Percentiles rank a stretch among this genome's conserved stretches.
Conservation (phyloP, 73 alveolate species). For the Stentor coeruleus region DNA sequence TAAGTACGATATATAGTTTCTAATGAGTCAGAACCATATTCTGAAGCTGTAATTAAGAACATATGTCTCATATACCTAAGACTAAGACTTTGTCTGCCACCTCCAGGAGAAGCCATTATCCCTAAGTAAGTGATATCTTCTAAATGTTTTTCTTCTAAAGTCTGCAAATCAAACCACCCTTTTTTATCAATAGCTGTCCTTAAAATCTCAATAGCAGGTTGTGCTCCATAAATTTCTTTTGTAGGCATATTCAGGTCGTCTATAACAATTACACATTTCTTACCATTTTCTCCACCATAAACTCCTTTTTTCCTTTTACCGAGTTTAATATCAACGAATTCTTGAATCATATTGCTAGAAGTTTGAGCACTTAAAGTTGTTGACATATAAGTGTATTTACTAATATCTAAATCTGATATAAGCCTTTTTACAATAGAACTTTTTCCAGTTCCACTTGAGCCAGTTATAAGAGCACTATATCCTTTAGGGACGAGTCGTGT, state of each 20-base stretch:
- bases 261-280: constrained; percentile 76
- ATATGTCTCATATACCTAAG: constrained; percentile 92
- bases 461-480: constrained; percentile 82
- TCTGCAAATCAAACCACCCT: constrained; percentile 95
- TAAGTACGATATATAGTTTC: constrained; percentile 84
- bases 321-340: constrained; percentile 70
- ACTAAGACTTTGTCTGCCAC: constrained; percentile 93
- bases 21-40: constrained; percentile 88
- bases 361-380: constrained; percentile 94
- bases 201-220: constrained; percentile 80
- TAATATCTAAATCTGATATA: constrained; percentile 61
- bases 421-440: constrained; percentile 80
- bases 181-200: constrained; percentile 90
- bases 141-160: constrained; percentile 86
- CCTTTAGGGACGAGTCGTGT: constrained; percentile 76
- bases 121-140: constrained; percentile 80
- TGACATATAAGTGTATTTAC: constrained; percentile 77
- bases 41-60: constrained; percentile 80
- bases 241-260: constrained; percentile 95
- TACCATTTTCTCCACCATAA: constrained; percentile 58
- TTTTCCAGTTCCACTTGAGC: constrained; percentile 99
- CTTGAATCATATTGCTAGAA: constrained; percentile 51
- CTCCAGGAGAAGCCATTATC: constrained; percentile 99
- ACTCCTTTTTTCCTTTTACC: constrained; percentile 55
- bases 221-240: constrained; percentile 91